Base-by-base conservation (phyloP, 148 eudicot genomes). In the Suaeda aralocaspica region DNA sequence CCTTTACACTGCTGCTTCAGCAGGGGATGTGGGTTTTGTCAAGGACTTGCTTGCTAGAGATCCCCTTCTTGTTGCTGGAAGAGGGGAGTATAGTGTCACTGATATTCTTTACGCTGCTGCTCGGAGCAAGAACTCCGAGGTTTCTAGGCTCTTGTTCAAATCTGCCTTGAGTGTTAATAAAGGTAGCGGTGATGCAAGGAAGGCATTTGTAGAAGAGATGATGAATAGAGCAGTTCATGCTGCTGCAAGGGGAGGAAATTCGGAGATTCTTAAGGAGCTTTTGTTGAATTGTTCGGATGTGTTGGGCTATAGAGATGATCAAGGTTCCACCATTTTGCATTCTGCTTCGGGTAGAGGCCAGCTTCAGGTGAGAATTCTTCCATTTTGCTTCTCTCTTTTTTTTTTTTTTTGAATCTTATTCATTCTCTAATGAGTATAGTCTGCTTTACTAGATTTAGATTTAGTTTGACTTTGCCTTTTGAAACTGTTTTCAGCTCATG, bases 21-120 rank as follows among this genome's bases (percentile, higher is more conserved):
- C 94, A 21, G 97, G 94, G 36, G 94, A 88, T 66, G 18, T 82
- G 62, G 79, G 48, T 8, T 91, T 88, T 75, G 94, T 91, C 13
- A 81, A 75, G 64, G 83, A 83, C 24, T 64, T 91, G 84, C 67
- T 91, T 24, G 76, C 76, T 45, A 83, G 83, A 55, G 91, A 88
- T 52, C 83, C 91, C 0, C 26, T 80, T 29, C 76, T 82, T 29
- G 97, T 91, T 34, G 82, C 85, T 59, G 97, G 94, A 9, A 89
- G 85, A 72, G 91, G 89, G 15, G 97, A 91, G 62, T 91, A 85
- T 73, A 91, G 97, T 41, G 82, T 88, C 29, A 88, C 85, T 45
- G 97, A 91, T 65, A 76, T 91, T 51, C 77, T 91, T 14, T 88
- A 91, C 26, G 97, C 84, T 0, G 97, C 88, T 2, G 93, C 97